phyloP scores from a whole-genome alignment of 306 rosid species.

The Urtica urens region DNA sequence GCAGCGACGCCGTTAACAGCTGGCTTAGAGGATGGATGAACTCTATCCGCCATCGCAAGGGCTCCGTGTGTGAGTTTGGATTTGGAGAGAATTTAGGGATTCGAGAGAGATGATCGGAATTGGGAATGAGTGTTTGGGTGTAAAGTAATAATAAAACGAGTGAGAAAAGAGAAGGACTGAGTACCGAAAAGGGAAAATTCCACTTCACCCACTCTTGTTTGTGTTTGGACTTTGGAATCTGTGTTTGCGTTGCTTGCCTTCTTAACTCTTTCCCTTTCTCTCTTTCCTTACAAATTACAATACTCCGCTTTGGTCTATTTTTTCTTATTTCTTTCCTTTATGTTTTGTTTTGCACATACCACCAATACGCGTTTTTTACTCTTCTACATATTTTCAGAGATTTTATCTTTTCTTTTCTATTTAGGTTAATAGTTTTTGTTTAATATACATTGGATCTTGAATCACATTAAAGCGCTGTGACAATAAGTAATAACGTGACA shows the following conservation, averaged over 20 bases:
- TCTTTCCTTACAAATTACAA: background rate
- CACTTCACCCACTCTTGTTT: conserved; percentile 43
- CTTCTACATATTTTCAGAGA: too few species aligned
- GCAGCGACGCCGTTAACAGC: conserved; percentile 19
- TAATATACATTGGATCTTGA: too few species aligned
- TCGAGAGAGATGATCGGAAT: background rate
- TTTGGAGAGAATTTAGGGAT: background rate
- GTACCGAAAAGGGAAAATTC: conserved; percentile 31
- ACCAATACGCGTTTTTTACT: too few species aligned
- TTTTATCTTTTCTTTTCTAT: too few species aligned
- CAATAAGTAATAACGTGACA: too few species aligned
- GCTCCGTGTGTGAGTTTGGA: background rate
- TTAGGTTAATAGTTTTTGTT: too few species aligned
- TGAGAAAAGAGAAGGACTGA: conserved; percentile 16
- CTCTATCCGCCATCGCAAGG: conserved; percentile 46
- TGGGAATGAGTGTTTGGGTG: background rate
- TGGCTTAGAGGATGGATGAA: conserved; percentile 48
- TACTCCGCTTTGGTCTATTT: background rate
- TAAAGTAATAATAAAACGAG: background rate
- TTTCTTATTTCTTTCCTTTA: background rate
- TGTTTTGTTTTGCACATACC: background rate
- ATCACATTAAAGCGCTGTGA: too few species aligned
- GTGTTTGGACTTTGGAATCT: conserved; percentile 22
- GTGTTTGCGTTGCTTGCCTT: background rate
- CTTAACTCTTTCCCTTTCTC: background rate